Evolutionary conservation across 176 grass and related monocot species (phyloP), one percentile per base, ranked within the genome.

Genomic region (Stipa capillata): DNA sequence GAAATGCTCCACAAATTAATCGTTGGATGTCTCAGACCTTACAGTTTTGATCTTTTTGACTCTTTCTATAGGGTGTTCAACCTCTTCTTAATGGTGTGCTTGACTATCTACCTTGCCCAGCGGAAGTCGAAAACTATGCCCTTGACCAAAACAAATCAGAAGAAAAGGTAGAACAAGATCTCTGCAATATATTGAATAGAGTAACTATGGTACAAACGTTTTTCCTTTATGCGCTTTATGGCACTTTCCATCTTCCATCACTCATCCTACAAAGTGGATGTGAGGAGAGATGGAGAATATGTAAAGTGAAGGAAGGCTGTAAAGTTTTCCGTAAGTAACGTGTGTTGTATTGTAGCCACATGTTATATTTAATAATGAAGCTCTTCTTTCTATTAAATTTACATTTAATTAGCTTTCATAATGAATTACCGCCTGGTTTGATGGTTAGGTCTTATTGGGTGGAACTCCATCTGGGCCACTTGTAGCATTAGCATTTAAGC

Each of bases 71-170:
- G 96, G 96, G 92, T 82, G 96, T 98, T 71, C 96, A 98, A 84
- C 89, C 84, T 5, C 87, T 98, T 50, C 87, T 98, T 84, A 86
- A 98, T 91, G 96, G 96, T 71, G 96, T 98, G 45, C 83, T 98
- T 57, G 78, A 98, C 78, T 98, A 98, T 81, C 77, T 98, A 80
- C 92, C 96, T 39, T 93, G 82, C 72, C 92, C 96, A 32, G 74
- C 77, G 78, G 90, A 98, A 87, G 92, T 98, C 73, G 86, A 95
- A 65, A 98, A 91, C 78, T 81, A 87, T 42, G 96, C 96, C 21
- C 96, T 98, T 83, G 92, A 98, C 63, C 96, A 98, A 86, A 91
- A 87, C 77, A 98, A 93, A 58, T 92, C 87, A 12, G 96, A 98
- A 88, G 96, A 94, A 71, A 95, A 95, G 92, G 96, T 98, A 91